Evolutionary conservation across 441 rosid genomes (phyloP), one percentile per base, ranked within the genome.

Genomic region (Mallotus repandus): DNA sequence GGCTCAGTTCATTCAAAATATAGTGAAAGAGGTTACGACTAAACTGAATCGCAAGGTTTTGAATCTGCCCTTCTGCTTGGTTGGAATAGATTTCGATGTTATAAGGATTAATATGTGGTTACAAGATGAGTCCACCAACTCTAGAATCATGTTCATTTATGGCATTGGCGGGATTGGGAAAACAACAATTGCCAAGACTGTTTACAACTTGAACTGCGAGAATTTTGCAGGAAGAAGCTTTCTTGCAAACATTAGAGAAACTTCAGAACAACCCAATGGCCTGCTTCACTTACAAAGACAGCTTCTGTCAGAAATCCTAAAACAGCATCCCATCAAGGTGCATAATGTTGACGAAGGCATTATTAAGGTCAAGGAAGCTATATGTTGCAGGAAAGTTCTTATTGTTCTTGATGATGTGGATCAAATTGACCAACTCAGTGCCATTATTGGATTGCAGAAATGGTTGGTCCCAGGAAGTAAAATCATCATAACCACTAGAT

Each of bases 101-200:
- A 55, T 55, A 43, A 53, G 46, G 45, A 70, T 70, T 15, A 70
- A 57, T n/a, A 9, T 9, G 32, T 70, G 73, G 73, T 58, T 70
- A 29, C 73, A 58, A 70, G 75, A 72, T 22, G 61, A 25, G 14
- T 72, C 75, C 61, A n/a, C 43, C 68, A 32, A 38, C 41, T 38
- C 41, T 0, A 38, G 41, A 29, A 29, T 29, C 32, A 29, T 29
- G 32, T 1, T 29, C 32, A 71, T 71, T 9, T 72, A 62, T 52
- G 75, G 75, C 19, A 59, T 63, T 19, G 75, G 75, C 1, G 69
- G 75, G 12, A 72, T 72, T n/a, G 75, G 75, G 41, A 72, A 72
- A 68, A 72, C 75, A 21, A 63, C 75, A 21, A 35, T 72, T 50
- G 75, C 75, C 0, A 62, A 72, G 41, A 38, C 41, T 38, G 52